Base-by-base conservation (phyloP, 1,139 yeast species). In the Candida gigantensis region DNA sequence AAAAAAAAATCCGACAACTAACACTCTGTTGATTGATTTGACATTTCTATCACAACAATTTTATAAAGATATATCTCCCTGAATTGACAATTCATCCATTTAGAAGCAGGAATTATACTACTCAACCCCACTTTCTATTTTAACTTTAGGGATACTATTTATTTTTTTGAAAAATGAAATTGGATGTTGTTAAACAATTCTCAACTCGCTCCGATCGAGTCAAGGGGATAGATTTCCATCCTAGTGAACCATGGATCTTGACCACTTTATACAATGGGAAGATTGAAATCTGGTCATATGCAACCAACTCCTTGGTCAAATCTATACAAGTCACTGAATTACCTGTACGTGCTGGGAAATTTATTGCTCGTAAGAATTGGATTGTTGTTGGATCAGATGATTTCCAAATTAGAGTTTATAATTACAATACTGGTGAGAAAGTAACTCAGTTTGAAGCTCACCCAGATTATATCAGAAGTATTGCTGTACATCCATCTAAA, bases 161-260 rank as follows among this genome's bases (percentile, higher is more conserved):
- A 10, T 13, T 33, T n/a, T n/a, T 11, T 16, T 18, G 16, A 17
- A 13, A 31, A 13, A 72, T 72, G 77, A 70, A 70, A 55, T 67
- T 72, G 65, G 76, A 68, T 63, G 68, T 67, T 41, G 62, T 82
- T 74, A 85, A 85, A 68, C 83, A 81, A 53, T 84, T 86, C 61
- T 81, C 85, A 51, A 78, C 89, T 45, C 84, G 97, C 53, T 84
- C 97, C 30, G 97, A 90, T 62, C 83, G 98, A 61, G 97, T 92
- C 59, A 92, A 92, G 65, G 97, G 97, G 39, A 85, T 92, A 57
- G 99, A 92, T 66, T 85, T 94, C 73, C 99, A 92, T 62, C 98
- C 98, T 23, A 73, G 89, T 15, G 98, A 92, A 61, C 97, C 98
- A 38, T 92, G 98, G 97, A 81, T 86, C 37, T 73, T 88, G 55